phyloP scores from a whole-genome alignment of 768 basidiomycete genomes.

The Leucocoprinus birnbaumii region DNA sequence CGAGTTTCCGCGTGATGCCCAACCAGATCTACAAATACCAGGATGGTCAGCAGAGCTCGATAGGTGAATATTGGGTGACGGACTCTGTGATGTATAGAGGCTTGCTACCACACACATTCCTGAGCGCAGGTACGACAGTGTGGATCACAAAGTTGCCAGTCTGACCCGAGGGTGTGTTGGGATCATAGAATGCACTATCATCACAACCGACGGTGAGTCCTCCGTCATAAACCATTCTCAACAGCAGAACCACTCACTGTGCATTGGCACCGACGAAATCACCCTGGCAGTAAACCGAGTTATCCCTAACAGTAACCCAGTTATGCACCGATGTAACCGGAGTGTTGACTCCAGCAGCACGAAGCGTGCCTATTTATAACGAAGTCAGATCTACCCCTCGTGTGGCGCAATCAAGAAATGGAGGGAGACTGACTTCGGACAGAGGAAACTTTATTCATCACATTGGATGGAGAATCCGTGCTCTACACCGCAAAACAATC shows the following conservation, averaged over 20 bases:
- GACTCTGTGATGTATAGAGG: conserved; percentile 34
- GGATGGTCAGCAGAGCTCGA: too few species aligned
- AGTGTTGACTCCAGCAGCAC: conserved; percentile 28
- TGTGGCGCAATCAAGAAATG: background rate
- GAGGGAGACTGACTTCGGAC: conserved; percentile 26
- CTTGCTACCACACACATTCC: conserved; percentile 33
- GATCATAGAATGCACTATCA: conserved; percentile 34
- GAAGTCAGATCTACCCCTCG: background rate
- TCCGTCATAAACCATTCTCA: background rate
- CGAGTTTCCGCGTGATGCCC: conserved; percentile 34
- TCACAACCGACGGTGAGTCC: background rate
- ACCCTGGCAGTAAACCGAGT: conserved; percentile 29
- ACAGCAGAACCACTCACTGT: conserved; percentile 22
- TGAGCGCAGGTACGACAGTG: conserved; percentile 34
- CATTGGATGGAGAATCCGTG: conserved; percentile 26
- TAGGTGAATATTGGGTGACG: background rate
- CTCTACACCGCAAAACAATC: conserved; percentile 18
- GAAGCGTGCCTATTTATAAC: conserved; percentile 24
- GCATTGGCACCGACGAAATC: conserved; percentile 39
- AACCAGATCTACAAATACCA: conserved; percentile 38
- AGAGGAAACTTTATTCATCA: conserved; percentile 33
- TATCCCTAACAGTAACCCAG: conserved; percentile 31
- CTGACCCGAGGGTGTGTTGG: conserved; percentile 25
- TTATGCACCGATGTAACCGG: conserved; percentile 36
- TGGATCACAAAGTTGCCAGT: conserved; percentile 36